A percentile compares a stretch with the other conserved stretches of the same genome.
phyloP scores from a whole-genome alignment of 2,329 filamentous ascomycete genomes.

The Epichloe glyceriae region DNA sequence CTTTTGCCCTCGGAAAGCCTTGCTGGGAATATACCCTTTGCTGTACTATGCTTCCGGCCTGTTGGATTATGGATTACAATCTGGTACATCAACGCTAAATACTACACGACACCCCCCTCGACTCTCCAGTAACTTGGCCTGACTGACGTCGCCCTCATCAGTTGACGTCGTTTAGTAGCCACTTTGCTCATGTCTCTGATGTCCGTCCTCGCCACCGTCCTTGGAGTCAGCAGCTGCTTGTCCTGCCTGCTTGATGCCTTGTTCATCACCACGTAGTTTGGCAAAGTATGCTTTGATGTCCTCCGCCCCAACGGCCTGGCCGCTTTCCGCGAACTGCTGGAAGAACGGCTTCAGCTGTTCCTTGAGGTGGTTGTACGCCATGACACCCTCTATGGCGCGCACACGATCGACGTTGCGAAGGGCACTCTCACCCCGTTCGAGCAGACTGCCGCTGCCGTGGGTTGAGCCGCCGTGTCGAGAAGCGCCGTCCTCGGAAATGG shows the following conservation, averaged over 20 bases:
- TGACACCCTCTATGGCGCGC: constrained; percentile 85
- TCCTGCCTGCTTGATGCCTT: constrained; percentile 53
- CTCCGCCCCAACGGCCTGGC: constrained; percentile 77
- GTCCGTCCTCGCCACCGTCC: constrained; percentile 19
- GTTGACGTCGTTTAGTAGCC: constrained; percentile 27
- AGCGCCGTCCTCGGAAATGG: constrained; percentile 54
- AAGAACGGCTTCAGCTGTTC: constrained; percentile 94
- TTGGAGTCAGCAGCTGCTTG: constrained; percentile 32
- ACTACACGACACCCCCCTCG: too few relatives aligned
- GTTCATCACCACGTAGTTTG: constrained; percentile 77
- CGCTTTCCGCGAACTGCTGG: constrained; percentile 85
- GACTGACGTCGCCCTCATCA: too few relatives aligned
- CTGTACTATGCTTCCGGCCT: too few relatives aligned
- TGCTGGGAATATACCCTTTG: too few relatives aligned
- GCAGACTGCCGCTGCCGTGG: constrained; percentile 65
- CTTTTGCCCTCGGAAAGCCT: too few relatives aligned
- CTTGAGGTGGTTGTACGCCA: constrained; percentile 95
- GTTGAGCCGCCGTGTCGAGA: constrained; percentile 43
- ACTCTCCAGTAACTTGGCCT: too few relatives aligned
- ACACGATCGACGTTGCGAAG: constrained; percentile 88
- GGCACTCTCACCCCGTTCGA: constrained; percentile 85
- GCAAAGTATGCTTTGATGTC: constrained; percentile 97
- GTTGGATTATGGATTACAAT: too few relatives aligned
- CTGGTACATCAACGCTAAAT: too few relatives aligned
- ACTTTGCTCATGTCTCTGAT: constrained; percentile 36